phyloP scores from a whole-genome alignment of 768 basidiomycete genomes.

The Collybiopsis luxurians region DNA sequence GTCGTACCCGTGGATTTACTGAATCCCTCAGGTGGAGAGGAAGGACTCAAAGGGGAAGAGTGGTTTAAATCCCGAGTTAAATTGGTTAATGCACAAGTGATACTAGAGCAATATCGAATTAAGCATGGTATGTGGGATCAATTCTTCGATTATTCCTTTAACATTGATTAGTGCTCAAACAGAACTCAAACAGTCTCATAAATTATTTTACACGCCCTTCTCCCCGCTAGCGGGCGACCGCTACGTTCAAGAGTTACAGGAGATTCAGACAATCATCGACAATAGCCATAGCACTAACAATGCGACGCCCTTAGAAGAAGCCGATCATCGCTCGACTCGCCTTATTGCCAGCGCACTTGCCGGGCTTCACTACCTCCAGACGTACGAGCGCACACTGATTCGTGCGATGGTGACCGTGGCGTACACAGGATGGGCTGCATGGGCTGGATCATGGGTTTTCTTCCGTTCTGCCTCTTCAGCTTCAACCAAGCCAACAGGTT shows the following conservation, averaged over 20 bases:
- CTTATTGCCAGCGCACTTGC: constrained; percentile 53
- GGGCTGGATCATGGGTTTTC: constrained; percentile 56
- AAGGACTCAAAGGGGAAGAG: neutral
- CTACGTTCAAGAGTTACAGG: constrained; percentile 32
- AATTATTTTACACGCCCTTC: constrained; percentile 66
- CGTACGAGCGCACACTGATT: constrained; percentile 77
- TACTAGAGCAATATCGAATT: constrained; percentile 73
- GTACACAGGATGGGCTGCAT: constrained; percentile 78
- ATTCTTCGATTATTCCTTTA: neutral
- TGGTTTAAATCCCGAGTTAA: neutral
- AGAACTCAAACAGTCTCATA: constrained; percentile 62
- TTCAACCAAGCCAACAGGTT: neutral
- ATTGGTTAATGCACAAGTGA: constrained; percentile 36
- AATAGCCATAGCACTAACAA: constrained; percentile 43
- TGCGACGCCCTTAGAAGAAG: constrained; percentile 20
- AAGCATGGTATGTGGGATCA: constrained; percentile 62
- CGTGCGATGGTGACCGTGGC: constrained; percentile 65
- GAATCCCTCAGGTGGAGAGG: neutral
- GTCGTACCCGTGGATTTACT: constrained; percentile 52
- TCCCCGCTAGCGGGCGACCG: constrained; percentile 20
- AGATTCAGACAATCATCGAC: constrained; percentile 46
- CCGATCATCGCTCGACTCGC: constrained; percentile 44
- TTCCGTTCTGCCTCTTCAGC: constrained; percentile 6
- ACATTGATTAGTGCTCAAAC: constrained; percentile 6
- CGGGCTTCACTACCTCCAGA: constrained; percentile 78